Conservation (phyloP, 176 grass and related monocot genomes). For the Eleusine coracana region DNA sequence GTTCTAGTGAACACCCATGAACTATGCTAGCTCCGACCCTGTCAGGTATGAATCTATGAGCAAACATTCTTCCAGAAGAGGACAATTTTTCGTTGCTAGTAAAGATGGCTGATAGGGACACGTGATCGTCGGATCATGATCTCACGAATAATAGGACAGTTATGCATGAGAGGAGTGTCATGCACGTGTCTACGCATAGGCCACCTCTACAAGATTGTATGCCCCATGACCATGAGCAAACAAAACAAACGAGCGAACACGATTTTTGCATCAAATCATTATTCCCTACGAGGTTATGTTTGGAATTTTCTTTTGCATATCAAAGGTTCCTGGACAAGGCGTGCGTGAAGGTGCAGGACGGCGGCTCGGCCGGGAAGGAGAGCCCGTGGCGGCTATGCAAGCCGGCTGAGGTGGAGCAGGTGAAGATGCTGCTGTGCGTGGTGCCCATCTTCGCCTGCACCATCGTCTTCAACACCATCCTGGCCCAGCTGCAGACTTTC, state of each 20-base stretch:
- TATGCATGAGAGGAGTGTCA: too few species aligned
- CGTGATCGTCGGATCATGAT: too few species aligned
- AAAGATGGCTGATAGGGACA: too few species aligned
- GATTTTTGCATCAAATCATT: neutral
- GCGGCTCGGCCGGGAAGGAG: slow-evolving; percentile 36
- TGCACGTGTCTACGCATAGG: too few species aligned
- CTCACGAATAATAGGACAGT: too few species aligned
- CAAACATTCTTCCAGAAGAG: too few species aligned
- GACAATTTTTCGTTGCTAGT: too few species aligned
- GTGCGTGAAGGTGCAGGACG: slow-evolving; percentile 57
- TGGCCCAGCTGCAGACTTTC: slow-evolving; percentile 86
- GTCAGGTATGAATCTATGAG: too few species aligned
- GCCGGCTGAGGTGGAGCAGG: slow-evolving; percentile 71
- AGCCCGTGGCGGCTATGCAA: slow-evolving; percentile 69
- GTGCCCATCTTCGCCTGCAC: slow-evolving; percentile 86
- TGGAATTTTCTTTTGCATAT: neutral
- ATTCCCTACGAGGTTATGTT: neutral
- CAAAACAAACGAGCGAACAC: neutral
- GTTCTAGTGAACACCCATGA: too few species aligned
- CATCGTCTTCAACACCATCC: slow-evolving; percentile 92
- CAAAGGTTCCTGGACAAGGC: slow-evolving; percentile 83
- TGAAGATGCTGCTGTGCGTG: slow-evolving; percentile 77
- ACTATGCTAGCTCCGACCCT: too few species aligned
- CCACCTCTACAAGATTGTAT: too few species aligned
- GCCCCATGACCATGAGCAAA: neutral